These are phyloP conservation scores for Ustilago crameri DNA, from an alignment of 1,284 basidiomycete genomes.

Conservation along the genomic window DNA sequence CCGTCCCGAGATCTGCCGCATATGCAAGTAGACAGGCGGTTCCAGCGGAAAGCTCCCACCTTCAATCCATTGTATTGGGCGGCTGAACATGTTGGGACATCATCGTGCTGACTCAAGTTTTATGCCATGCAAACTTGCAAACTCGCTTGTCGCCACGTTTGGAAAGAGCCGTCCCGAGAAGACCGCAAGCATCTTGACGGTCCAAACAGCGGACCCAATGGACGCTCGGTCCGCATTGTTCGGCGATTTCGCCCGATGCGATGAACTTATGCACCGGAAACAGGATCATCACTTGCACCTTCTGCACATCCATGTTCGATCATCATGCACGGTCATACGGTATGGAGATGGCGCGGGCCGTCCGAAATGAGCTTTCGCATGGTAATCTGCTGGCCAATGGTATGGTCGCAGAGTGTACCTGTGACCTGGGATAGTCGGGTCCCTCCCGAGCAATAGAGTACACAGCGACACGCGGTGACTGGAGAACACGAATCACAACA, in stretches of 20 bases:
- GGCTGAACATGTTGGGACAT: neutral
- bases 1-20: neutral
- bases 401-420: neutral
- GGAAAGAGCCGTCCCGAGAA: no score
- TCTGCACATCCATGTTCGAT: neutral
- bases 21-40: neutral
- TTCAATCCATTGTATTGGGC: no score
- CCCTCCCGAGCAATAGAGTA: neutral
- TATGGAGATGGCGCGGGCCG: no score
- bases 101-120: neutral
- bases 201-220: no score
- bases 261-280: no score
- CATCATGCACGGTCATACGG: neutral
- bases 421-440: neutral
- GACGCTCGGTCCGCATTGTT: no score
- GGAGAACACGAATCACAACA: no score
- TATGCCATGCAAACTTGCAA: constrained; percentile 1
- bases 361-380: neutral
- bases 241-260: no score
- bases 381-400: neutral
- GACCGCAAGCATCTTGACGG: no score
- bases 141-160: neutral
- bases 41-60: no score
- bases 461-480: no score
- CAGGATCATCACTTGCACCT: no score